Evolutionary conservation across 345 rosid species (phyloP).

Genomic region (Mallotus nudiflorus): DNA sequence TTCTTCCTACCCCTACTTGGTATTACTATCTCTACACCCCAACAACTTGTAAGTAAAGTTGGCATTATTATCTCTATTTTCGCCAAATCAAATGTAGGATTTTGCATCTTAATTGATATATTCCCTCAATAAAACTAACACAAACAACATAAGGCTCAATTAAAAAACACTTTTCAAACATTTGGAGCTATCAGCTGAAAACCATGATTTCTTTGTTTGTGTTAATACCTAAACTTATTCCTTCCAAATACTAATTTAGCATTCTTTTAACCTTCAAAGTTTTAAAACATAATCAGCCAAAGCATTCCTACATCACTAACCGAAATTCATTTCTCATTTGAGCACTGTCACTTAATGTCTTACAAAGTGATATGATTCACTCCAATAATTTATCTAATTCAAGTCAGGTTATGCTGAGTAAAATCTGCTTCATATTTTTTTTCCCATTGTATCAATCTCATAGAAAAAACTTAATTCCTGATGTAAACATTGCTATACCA

Average conservation of each 20-base stretch:
- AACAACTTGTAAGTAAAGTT: neutral
- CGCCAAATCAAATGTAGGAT: neutral
- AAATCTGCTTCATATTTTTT: too few species aligned
- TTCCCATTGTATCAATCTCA: too few species aligned
- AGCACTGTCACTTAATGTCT: neutral
- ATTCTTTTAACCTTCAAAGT: neutral
- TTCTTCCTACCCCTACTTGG: too few species aligned
- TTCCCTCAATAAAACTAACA: too few species aligned
- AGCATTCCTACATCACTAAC: neutral
- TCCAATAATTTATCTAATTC: constrained; percentile 5
- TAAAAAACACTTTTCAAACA: neutral
- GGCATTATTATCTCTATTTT: neutral
- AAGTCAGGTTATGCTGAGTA: too few species aligned
- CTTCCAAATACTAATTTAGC: neutral
- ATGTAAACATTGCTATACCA: neutral
- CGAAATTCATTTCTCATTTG: neutral
- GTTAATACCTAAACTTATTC: neutral
- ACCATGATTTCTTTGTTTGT: constrained; percentile 2
- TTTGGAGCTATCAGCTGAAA: too few species aligned
- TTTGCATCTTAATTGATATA: neutral
- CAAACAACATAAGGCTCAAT: neutral
- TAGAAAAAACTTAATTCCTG: neutral
- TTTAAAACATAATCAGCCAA: neutral
- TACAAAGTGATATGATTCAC: neutral
- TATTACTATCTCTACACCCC: neutral